Conservation (phyloP, 2,329 filamentous ascomycete genomes). For the Hymenoscyphus occultus region DNA sequence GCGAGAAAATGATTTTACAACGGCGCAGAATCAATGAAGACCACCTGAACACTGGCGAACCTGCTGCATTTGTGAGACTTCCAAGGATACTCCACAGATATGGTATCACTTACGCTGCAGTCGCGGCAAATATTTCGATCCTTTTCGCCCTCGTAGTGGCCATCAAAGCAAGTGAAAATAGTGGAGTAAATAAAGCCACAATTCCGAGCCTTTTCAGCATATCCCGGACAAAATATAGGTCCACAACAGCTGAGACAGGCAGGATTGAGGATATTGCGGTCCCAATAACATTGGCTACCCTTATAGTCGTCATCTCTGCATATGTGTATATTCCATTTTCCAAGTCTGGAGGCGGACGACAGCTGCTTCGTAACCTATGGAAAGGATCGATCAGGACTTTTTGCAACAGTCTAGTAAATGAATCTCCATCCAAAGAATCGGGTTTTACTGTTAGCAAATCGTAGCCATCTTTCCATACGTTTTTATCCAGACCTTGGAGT, state of each 20-base stretch:
- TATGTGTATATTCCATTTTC: not conserved
- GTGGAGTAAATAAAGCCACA: conserved; percentile 19
- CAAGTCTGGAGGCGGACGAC: not conserved
- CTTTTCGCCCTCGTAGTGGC: conserved; percentile 22
- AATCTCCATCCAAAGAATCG: conserved; percentile 5
- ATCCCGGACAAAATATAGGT: conserved; percentile 12
- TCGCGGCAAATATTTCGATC: conserved; percentile 21
- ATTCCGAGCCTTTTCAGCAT: conserved; percentile 18
- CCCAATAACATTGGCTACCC: not conserved
- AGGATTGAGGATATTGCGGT: not conserved
- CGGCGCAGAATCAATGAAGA: not conserved
- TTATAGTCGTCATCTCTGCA: not conserved
- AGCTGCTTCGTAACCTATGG: not conserved
- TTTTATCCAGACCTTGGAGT: not conserved
- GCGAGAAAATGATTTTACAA: not conserved
- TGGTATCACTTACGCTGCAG: conserved; percentile 17
- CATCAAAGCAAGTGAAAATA: conserved; percentile 22
- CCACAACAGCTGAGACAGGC: not conserved
- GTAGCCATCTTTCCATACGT: conserved; percentile 4
- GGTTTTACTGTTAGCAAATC: conserved; percentile 2
- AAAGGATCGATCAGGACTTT: conserved; percentile 7
- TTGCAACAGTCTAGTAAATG: not conserved
- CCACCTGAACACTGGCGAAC: not conserved
- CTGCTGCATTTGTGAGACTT: not conserved
- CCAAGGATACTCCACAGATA: no score